These are phyloP conservation scores for Arthrobotrys musiformis DNA, from an alignment of 2,329 filamentous ascomycete species.

Conservation along the genomic window DNA sequence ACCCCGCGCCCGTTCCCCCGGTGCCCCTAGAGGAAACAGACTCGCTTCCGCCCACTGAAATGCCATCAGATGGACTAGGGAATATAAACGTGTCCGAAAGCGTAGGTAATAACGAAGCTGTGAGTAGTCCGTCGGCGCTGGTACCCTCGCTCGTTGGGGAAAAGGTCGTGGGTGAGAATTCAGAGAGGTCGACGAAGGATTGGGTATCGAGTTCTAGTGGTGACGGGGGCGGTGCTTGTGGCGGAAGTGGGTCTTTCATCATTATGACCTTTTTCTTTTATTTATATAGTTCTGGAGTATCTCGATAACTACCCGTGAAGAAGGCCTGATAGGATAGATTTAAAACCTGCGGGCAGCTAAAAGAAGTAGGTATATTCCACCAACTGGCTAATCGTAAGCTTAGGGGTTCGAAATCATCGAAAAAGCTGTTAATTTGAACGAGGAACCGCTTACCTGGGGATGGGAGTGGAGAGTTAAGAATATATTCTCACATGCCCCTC, in stretches of 20 bases:
- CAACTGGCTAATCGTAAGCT: not conserved
- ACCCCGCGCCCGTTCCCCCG: not conserved
- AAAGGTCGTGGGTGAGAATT: not conserved
- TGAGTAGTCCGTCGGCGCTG: not conserved
- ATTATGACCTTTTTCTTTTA: not conserved
- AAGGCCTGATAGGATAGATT: too few species aligned
- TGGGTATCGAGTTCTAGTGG: not conserved
- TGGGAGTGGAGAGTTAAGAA: not conserved
- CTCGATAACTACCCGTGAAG: too few species aligned
- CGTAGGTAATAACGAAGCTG: constrained; percentile 3
- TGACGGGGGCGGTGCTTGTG: not conserved
- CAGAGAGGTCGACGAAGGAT: constrained; percentile 8
- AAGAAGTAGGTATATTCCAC: not conserved
- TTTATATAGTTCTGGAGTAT: not conserved
- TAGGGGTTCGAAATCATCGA: not conserved
- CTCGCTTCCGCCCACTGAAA: not conserved
- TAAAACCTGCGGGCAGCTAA: too few species aligned
- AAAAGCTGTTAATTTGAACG: not conserved
- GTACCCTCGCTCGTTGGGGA: not conserved
- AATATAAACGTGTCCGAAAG: constrained; percentile 10
- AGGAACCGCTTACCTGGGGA: not conserved
- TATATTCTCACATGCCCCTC: not conserved
- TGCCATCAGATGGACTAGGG: not conserved
- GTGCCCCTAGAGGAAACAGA: not conserved
- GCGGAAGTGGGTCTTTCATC: not conserved